phyloP scores from a whole-genome alignment of 805 yeast species.

The Starmerella khaoyaiensis region DNA sequence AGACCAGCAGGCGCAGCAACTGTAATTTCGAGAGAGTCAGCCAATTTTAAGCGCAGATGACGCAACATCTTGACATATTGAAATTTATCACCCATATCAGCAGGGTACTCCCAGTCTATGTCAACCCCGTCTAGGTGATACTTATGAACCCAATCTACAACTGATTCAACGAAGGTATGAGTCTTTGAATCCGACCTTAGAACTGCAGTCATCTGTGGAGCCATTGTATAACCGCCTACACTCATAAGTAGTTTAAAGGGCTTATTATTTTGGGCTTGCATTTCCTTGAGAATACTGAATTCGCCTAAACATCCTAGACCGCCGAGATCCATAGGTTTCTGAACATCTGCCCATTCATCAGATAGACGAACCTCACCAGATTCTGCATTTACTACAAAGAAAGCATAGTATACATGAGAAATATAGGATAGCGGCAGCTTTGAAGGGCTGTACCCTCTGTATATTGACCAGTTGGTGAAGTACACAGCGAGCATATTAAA shows the following conservation, averaged over 20 bases:
- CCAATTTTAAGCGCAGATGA: slow-evolving; percentile 31
- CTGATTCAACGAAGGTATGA: slow-evolving; percentile 37
- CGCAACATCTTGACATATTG: slow-evolving; percentile 35
- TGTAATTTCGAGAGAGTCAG: slow-evolving; percentile 38
- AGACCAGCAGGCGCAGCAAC: slow-evolving; percentile 65
- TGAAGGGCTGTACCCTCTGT: slow-evolving; percentile 46
- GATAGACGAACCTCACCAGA: slow-evolving; percentile 43
- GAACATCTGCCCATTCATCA: slow-evolving; percentile 57
- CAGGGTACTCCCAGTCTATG: slow-evolving; percentile 90
- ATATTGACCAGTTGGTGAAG: slow-evolving; percentile 48
- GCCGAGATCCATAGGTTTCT: slow-evolving; percentile 22
- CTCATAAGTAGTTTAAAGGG: slow-evolving; percentile 50
- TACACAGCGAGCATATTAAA: slow-evolving; percentile 17
- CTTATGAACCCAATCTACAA: slow-evolving; percentile 35
- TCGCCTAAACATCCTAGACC: slow-evolving; percentile 40
- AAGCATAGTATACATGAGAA: slow-evolving; percentile 69
- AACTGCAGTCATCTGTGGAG: slow-evolving; percentile 38
- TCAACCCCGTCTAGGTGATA: slow-evolving; percentile 83
- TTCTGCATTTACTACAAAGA: slow-evolving; percentile 43
- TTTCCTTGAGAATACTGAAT: slow-evolving; percentile 31
- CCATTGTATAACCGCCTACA: slow-evolving; percentile 68
- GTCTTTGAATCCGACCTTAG: slow-evolving; percentile 31
- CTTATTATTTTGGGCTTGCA: slow-evolving; percentile 25
- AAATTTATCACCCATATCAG: slow-evolving; percentile 31
- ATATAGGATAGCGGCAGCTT: slow-evolving; percentile 46